Evolutionary conservation across 441 rosid species (phyloP).

Genomic region (Mallotus japonicus): DNA sequence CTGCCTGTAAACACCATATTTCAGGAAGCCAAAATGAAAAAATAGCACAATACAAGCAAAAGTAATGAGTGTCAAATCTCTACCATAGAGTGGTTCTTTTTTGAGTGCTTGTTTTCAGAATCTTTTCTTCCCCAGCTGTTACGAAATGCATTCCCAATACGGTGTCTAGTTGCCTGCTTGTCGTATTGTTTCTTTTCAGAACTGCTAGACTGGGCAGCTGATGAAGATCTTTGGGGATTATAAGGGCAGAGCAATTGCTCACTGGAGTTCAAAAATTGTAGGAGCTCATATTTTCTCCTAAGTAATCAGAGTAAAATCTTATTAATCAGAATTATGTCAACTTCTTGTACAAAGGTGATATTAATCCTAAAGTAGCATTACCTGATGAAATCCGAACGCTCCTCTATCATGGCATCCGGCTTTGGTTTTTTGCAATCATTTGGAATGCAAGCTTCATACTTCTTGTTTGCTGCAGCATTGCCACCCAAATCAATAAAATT

Average conservation of each 20-base stretch:
- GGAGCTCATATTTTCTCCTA: slow-evolving; percentile 88
- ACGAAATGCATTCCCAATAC: slow-evolving; percentile 71
- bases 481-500: slow-evolving; percentile 65
- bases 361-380: slow-evolving; percentile 24
- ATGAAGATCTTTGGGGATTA: slow-evolving; percentile 31
- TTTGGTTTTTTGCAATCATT: slow-evolving; percentile 64
- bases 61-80: slow-evolving; percentile 24
- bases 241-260: slow-evolving; percentile 42
- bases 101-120: slow-evolving; percentile 50
- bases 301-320: slow-evolving; percentile 19
- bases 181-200: slow-evolving; percentile 48
- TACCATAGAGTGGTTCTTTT: slow-evolving; percentile 76
- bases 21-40: not conserved
- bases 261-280: slow-evolving; percentile 46
- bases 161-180: slow-evolving; percentile 57
- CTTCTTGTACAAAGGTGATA: slow-evolving; percentile 4
- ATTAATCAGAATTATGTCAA: slow-evolving; percentile 19
- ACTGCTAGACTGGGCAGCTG: slow-evolving; percentile 36
- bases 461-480: slow-evolving; percentile 61
- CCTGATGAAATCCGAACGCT: slow-evolving; percentile 82
- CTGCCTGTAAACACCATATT: slow-evolving; percentile 61
- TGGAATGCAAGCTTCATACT: slow-evolving; percentile 73
- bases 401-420: slow-evolving; percentile 71
- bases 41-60: slow-evolving; percentile 5
- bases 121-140: slow-evolving; percentile 93